A percentile compares a stretch with the other conserved stretches of the same genome.
phyloP scores from a whole-genome alignment of 148 eudicot species.

The Fagopyrum tataricum region DNA sequence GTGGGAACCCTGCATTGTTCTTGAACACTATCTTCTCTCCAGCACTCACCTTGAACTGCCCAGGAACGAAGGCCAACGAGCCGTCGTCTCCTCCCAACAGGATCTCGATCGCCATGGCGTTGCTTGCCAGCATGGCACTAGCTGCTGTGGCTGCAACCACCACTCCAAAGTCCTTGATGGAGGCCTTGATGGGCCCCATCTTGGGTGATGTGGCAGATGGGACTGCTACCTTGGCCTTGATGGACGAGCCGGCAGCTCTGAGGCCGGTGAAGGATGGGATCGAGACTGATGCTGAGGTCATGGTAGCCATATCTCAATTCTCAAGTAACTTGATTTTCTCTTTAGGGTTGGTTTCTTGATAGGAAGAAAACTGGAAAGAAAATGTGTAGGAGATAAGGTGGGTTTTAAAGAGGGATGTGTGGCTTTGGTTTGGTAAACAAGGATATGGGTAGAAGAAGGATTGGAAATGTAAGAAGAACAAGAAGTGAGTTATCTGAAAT shows the following conservation, averaged over 20 bases:
- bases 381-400: slow-evolving; percentile 3
- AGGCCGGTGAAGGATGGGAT: slow-evolving; percentile 81
- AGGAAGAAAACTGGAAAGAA: background rate
- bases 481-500: background rate
- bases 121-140: slow-evolving; percentile 53
- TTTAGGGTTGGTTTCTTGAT: background rate
- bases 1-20: slow-evolving; percentile 96
- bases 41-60: slow-evolving; percentile 34
- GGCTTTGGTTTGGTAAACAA: background rate
- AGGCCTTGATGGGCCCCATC: slow-evolving; percentile 38
- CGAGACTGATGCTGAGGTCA: slow-evolving; percentile 58
- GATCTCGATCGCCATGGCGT: slow-evolving; percentile 69
- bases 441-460: background rate
- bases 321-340: background rate
- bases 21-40: slow-evolving; percentile 79
- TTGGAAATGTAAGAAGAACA: background rate
- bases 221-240: slow-evolving; percentile 20
- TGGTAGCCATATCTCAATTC: slow-evolving; percentile 49
- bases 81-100: slow-evolving; percentile 68
- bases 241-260: slow-evolving; percentile 27
- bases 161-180: slow-evolving; percentile 54
- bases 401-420: background rate
- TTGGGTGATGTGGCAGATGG: slow-evolving; percentile 24
- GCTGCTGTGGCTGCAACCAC: slow-evolving; percentile 61
- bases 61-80: slow-evolving; percentile 48